phyloP scores from a whole-genome alignment of 257 asterid genomes.

The Solanum chiquidenum region DNA sequence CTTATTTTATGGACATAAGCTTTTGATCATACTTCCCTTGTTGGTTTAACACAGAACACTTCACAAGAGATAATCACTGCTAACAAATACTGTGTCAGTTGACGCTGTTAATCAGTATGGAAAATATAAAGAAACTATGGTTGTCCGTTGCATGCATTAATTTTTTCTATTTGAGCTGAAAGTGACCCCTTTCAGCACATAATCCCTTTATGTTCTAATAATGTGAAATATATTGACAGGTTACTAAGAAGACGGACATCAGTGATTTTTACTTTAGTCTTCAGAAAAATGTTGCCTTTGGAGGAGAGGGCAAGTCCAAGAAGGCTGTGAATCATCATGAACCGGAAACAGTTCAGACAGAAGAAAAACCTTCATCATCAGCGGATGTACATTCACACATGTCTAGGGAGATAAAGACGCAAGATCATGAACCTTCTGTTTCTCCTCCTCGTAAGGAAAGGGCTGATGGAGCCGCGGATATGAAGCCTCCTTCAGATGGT shows the following conservation, averaged over 20 bases:
- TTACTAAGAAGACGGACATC: conserved; percentile 74
- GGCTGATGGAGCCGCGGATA: conserved; percentile 6
- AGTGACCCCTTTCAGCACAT: background rate
- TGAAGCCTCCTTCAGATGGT: conserved; percentile 25
- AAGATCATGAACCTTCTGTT: conserved; percentile 17
- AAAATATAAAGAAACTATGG: background rate
- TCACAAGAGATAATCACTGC: background rate
- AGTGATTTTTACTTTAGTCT: conserved; percentile 80
- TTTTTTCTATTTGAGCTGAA: background rate
- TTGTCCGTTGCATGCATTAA: background rate
- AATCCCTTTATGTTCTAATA: background rate
- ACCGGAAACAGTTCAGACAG: conserved; percentile 21
- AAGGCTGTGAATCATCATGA: conserved; percentile 30
- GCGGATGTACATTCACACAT: conserved; percentile 16
- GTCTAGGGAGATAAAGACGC: conserved; percentile 18
- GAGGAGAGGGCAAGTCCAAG: conserved; percentile 37
- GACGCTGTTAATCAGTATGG: background rate
- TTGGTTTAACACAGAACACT: background rate
- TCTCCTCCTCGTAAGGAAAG: conserved; percentile 29
- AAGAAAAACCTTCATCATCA: conserved; percentile 19
- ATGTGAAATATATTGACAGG: conserved; percentile 28
- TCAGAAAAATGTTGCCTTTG: conserved; percentile 71
- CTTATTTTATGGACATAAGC: background rate
- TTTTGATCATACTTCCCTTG: background rate
- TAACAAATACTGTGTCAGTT: background rate